Evolutionary conservation across 176 grass and related monocot species (phyloP).

Genomic region (Panicum miliaceum): DNA sequence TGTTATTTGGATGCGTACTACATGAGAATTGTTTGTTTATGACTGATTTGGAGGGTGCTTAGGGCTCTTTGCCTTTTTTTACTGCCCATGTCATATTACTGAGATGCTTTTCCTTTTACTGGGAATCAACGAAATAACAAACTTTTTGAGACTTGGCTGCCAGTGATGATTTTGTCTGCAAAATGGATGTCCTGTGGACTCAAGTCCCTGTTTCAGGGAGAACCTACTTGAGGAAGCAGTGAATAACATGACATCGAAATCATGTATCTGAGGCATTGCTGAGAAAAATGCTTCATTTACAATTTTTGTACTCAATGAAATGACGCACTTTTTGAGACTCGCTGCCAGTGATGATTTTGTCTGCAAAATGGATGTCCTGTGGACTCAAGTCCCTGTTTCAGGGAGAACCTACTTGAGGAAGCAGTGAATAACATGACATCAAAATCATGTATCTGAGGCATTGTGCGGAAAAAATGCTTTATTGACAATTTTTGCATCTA

Average conservation of each 20-base stretch:
- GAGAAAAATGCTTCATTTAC: background rate
- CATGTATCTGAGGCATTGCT: constrained; percentile 35
- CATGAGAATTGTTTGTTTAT: too few relatives aligned
- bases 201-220: constrained; percentile 58
- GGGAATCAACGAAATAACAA: background rate
- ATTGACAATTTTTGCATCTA: background rate
- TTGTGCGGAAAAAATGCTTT: background rate
- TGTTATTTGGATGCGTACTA: background rate
- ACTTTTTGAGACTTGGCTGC: background rate
- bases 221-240: constrained; percentile 54
- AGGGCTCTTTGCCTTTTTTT: background rate
- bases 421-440: constrained; percentile 42
- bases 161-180: constrained; percentile 54
- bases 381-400: constrained; percentile 51
- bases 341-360: constrained; percentile 42
- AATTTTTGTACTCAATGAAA: background rate
- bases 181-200: constrained; percentile 56
- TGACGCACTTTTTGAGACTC: background rate
- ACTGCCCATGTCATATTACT: background rate
- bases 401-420: constrained; percentile 63
- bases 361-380: constrained; percentile 64
- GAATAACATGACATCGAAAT: constrained; percentile 40
- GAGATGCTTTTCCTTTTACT: background rate
- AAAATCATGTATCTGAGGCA: constrained; percentile 41
- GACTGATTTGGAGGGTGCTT: background rate